Evolutionary conservation across 495 filamentous ascomycete species (phyloP), one percentile per base, ranked within the genome.

Genomic region (Aspergillus heteromorphus): DNA sequence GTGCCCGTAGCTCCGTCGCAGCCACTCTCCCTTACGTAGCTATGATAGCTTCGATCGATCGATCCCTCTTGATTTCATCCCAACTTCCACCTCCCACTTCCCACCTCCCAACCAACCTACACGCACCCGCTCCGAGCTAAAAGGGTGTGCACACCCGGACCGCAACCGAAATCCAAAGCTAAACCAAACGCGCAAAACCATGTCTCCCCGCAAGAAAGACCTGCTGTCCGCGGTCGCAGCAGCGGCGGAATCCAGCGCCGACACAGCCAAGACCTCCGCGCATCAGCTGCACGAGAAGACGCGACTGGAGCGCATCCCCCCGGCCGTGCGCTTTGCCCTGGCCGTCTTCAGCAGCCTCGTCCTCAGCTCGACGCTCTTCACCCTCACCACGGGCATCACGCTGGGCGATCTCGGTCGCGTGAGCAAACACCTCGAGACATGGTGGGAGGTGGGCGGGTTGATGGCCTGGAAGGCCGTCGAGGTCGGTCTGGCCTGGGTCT

Each of bases 401-500:
- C 72, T 70, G 10, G 77, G 74, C 16, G 83, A 91, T 56, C 69
- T 93, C 20, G 79, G 78, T 0, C 62, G 64, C 30, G 81, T 91
- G 50, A 82, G 80, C 63, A 79, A 83, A 55, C 78, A 75, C 29
- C 54, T 83, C 45, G 80, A 81, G 49, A 76, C 81, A 53, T 79
- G 78, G 78, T 71, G 73, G 62, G 82, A 88, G 65, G 73, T 87
- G n/a, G 75, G 58, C 7, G 75, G 79, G 5, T 62, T 88, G 52
- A 69, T 87, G 10, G 80, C 60, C 7, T 92, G 87, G 86, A 85
- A 78, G 71, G 69, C 85, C 52, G 73, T 84, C 30, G 83, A 88
- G 65, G 75, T 95, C 45, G 84, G 76, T 19, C 57, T 89, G 16
- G 83, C 79, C 29, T 95, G 89, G 90, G 78, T 73, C 56, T 72